Evolutionary conservation across 345 rosid species (phyloP), one percentile per base, ranked within the genome.

Genomic region (Rhodomyrtus tomentosa): DNA sequence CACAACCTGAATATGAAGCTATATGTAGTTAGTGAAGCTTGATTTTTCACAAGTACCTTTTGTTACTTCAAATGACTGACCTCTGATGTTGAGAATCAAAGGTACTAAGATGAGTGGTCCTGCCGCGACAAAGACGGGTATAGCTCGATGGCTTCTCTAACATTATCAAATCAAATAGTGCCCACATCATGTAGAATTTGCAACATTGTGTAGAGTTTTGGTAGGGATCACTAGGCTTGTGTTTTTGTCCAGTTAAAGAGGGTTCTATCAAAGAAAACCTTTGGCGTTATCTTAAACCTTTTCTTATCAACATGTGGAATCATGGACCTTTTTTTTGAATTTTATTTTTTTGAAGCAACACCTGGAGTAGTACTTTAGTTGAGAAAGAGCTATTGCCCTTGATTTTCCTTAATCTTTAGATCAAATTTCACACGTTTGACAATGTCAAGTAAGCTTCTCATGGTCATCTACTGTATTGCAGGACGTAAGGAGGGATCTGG

Each of bases 401-500:
- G 24, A 50, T 38, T 0, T 55, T 50, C 16, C 50, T 6, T 7
- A 16, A 14, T 12, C 10, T 8, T 53, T 82, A 48, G 68, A 36
- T 55, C 38, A 48, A 48, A 49, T 51, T 7, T 25, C n/a, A 4
- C 11, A 45, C 50, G 10, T 32, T 56, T 45, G 50, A 55, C 22
- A 53, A 21, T 53, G 38, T 32, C 0, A 22, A 48, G 56, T 25
- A 45, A 68, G 25, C 50, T 55, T 52, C 84, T 56, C 22, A 29
- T 62, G 16, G 48, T 48, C 74, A 29, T 56, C 80, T 5, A 5
- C 51, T 45, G 7, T 80, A 15, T 36, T 59, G 38, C 89, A 91
- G 93, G 92, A 91, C 42, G 85, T 90, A 73, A 89, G 88, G 81
- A 87, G 92, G 85, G 91, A 90, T 81, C 85, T 90, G 40, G 92